Evolutionary conservation across 352 stramenopile genomes (phyloP).

Genomic region (Aphanomyces invadans): DNA sequence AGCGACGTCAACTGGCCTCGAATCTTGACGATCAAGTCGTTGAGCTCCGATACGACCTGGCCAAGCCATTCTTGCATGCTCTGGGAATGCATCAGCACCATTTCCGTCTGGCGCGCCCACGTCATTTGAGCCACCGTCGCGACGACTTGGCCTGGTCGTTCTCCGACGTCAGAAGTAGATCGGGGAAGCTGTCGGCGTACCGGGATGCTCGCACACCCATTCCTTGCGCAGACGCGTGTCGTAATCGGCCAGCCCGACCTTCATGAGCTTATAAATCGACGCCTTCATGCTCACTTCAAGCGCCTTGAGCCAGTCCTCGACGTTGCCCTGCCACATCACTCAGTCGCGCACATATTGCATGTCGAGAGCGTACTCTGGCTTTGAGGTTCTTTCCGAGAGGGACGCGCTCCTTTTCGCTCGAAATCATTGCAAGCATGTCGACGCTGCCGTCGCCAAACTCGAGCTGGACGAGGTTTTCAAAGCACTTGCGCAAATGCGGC

Average conservation of each 20-base stretch:
- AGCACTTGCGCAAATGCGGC: slow-evolving; percentile 91
- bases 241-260: slow-evolving; percentile 86
- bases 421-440: slow-evolving; percentile 93
- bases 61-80: slow-evolving; percentile 63
- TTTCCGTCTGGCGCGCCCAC: slow-evolving; percentile 85
- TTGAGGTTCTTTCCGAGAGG: slow-evolving; percentile 89
- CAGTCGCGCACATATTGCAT: slow-evolving; percentile 14
- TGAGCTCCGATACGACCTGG: slow-evolving; percentile 74
- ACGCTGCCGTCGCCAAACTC: slow-evolving; percentile 82
- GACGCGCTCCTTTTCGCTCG: slow-evolving; percentile 82
- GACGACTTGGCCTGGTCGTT: slow-evolving; percentile 80
- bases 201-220: slow-evolving; percentile 84
- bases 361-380: slow-evolving; percentile 43
- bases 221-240: slow-evolving; percentile 69
- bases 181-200: not conserved
- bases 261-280: slow-evolving; percentile 90
- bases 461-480: slow-evolving; percentile 83
- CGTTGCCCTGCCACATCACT: slow-evolving; percentile 42
- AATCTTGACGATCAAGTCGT: slow-evolving; percentile 90
- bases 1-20: slow-evolving; percentile 81
- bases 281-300: slow-evolving; percentile 87
- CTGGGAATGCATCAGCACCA: slow-evolving; percentile 34
- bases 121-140: slow-evolving; percentile 91
- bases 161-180: not conserved
- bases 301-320: slow-evolving; percentile 83